Evolutionary conservation across 129 eudicot genomes (phyloP), one percentile per base, ranked within the genome.

Genomic region (Ambrosia artemisiifolia): DNA sequence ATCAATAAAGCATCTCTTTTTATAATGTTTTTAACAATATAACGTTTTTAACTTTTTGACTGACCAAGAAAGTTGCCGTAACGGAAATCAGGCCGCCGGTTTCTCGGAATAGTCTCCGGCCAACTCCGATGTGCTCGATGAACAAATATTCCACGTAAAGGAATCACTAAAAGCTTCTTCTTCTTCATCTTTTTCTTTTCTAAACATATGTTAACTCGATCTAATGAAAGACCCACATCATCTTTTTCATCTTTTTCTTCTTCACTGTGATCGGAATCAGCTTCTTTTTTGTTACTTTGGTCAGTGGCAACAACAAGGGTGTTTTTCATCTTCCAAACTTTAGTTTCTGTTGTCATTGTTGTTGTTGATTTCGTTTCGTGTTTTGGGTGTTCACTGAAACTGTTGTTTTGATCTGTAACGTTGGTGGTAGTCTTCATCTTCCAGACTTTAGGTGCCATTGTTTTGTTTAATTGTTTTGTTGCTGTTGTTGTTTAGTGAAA

Each of bases 231-330:
- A 12, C 24, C 6, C 36, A 33, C 6, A 33, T 34, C 42, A 11
- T 30, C 32, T 19, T 59, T 82, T 20, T 78, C 55, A 3, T 62
- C 70, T 5, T 64, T 47, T 18, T 76, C 34, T 32, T 69, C 55
- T 59, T 69, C 59, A 36, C 43, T 64, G 19, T 63, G 40, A 24
- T 63, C 65, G 64, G 77, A 61, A 30, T 17, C 36, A 30, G 3
- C 61, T 9, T 72, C 14, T 16, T 62, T 13, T n/a, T 72, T 2
- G 16, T 42, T 34, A 33, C 67, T 44, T 11, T 20, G 43, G 43
- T 35, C 9, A 61, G 13, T 44, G 16, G 64, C 11, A 12, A 43
- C 61, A 14, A 32, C 44, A 44, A 75, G 36, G 3, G 48, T 63
- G 6, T 8, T 36, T 19, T 79, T 79, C 36, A 75, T 13, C 64